Base-by-base conservation (phyloP, 1,284 basidiomycete species). In the Lignosus rhinocerotis region DNA sequence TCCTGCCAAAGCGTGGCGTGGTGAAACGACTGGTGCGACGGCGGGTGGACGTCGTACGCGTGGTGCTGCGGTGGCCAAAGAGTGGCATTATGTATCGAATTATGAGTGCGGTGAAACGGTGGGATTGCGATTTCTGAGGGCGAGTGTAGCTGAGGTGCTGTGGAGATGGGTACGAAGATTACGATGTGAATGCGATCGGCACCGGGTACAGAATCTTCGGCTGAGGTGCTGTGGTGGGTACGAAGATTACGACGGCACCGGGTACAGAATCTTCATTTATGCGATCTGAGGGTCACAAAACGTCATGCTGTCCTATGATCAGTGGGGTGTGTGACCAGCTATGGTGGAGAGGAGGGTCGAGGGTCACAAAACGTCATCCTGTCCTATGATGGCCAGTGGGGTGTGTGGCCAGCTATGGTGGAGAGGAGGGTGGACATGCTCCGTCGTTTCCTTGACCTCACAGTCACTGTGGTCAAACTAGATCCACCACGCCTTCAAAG, bases 1-100 rank as follows among this genome's bases (percentile, higher is more conserved):
- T 76, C 49, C 74, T 71, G 53, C 72, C 72, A 63, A 74, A 75
- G 44, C 70, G 66, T 21, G 34, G 48, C 48, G 9, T 34, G 47
- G 67, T 57, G 56, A 70, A 69, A 48, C 67, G 66, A 53, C 68
- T 63, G 49, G 57, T 65, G 43, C 47, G 49, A 39, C 52, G 47
- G 19, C 48, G 56, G 34, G 56, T 53, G 51, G 36, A 41, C 12
- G 50, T 42, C 50, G 38, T 51, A 38, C 25, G 30, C 14, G 21
- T 12, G 16, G 63, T 55, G 53, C 53, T 53, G 49, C 58, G 56
- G 30, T 53, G 56, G 10, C 60, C 50, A 38, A 69, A 66, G 33
- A 65, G 55, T 10, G 61, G 59, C 66, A 69, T 67, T 21, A 16
- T 39, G 32, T 45, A 64, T 39, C 32, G 42, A 19, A 48, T 36